Base-by-base conservation (phyloP, 371 early-diverging fungal genomes). In the Blyttiomyces sp. region DNA sequence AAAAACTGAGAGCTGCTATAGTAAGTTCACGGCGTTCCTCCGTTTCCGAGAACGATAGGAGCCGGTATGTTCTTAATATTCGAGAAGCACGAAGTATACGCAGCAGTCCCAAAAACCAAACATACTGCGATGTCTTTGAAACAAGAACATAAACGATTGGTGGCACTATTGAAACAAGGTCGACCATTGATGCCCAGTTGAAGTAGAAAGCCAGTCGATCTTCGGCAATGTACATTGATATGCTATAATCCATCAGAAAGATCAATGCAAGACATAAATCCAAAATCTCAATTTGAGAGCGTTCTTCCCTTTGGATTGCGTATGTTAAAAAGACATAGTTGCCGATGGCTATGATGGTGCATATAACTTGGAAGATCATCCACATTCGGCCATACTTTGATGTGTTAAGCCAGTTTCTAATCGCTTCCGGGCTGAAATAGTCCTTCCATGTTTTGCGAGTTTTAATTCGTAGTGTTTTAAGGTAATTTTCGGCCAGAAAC, bases 281-380 rank as follows among this genome's bases (percentile, higher is more conserved):
- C 11, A 79, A 50, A 51, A 63, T 49, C 45, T 79, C 74, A 66
- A 79, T 73, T 42, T 32, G 50, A 7, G 44, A 54, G 1, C 68
- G 63, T 21, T 69, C 74, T 4, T 61, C 66, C 21, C 58, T 52
- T 31, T 68, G 65, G 33, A 75, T 71, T 1, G 67, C 32, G 54
- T 69, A 79, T 0, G 79, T 79, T 44, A 79, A 49, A 9, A 75
- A 46, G 17, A 79, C 73, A 32, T 79, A 79, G 69, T 79, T 79
- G 44, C 71, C 34, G 57, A 79, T 79, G 43, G 75, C 71, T 30
- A 71, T 44, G 4, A 71, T 44, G 4, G 79, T 79, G 30, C 66
- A 65, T 24, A 61, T 17, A 19, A 79, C 79, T 58, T 79, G 79
- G 51, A 79, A 72, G 21, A 76, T 66, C 79, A 79, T 79, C 79